phyloP scores from a whole-genome alignment of 108 stramenopile species.

The Cyclotella sp. region DNA sequence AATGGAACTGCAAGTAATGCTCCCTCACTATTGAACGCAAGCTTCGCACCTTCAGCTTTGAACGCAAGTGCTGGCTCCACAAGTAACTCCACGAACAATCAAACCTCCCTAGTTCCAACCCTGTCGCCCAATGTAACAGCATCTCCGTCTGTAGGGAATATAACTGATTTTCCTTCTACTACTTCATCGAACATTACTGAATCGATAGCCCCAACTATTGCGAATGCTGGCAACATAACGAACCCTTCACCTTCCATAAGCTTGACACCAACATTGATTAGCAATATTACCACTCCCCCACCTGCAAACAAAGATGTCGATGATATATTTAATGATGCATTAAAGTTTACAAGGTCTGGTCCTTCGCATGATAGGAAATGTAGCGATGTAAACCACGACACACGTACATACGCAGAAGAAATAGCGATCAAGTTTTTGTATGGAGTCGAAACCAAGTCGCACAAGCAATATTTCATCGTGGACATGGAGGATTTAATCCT shows the following conservation, averaged over 20 bases:
- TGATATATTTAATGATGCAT: conserved; percentile 33
- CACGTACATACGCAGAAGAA: conserved; percentile 13
- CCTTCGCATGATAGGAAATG: conserved; percentile 34
- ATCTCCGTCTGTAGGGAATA: neutral
- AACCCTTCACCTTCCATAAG: neutral
- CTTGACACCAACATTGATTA: neutral
- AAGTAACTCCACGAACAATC: too few species aligned
- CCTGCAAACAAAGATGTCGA: conserved; percentile 16
- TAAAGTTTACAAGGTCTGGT: conserved; percentile 5
- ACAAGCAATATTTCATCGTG: conserved; percentile 8
- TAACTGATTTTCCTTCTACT: neutral
- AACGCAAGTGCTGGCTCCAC: too few species aligned
- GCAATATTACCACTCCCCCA: conserved; percentile 5
- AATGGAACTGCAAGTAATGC: too few species aligned
- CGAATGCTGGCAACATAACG: neutral
- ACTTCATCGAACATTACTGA: neutral
- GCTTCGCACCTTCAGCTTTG: too few species aligned
- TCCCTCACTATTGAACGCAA: too few species aligned
- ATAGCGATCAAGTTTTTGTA: conserved; percentile 44
- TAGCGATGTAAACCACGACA: conserved; percentile 12
- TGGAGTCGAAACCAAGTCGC: conserved; percentile 37
- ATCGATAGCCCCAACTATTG: neutral
- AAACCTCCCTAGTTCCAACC: too few species aligned
- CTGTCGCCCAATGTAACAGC: neutral
- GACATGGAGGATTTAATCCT: conserved; percentile 40